phyloP scores from a whole-genome alignment of 2,329 filamentous ascomycete genomes.

The Dothiorella sarmentorum region DNA sequence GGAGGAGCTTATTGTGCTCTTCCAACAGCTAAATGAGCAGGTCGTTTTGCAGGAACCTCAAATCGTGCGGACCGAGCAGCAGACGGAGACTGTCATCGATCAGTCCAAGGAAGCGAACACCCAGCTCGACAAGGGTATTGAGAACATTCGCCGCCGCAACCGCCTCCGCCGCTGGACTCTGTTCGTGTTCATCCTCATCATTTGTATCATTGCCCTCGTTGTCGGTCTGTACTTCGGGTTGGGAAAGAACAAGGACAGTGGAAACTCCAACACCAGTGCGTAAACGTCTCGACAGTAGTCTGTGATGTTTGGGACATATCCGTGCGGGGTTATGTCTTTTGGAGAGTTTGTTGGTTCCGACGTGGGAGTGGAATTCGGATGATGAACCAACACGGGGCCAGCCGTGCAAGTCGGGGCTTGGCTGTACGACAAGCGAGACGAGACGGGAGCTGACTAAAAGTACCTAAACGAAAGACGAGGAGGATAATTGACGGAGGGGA shows the following conservation, averaged over 20 bases:
- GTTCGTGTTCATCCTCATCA: slow-evolving; percentile 51
- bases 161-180: slow-evolving; percentile 83
- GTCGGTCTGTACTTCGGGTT: slow-evolving; percentile 49
- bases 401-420: neutral
- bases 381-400: neutral
- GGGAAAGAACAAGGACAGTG: slow-evolving; percentile 21
- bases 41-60: slow-evolving; percentile 69
- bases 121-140: slow-evolving; percentile 66
- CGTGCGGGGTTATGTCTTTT: neutral
- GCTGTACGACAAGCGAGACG: neutral
- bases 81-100: slow-evolving; percentile 62
- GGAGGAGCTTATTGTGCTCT: slow-evolving; percentile 65
- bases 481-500: neutral
- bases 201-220: slow-evolving; percentile 48
- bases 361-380: neutral
- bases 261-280: slow-evolving; percentile 11
- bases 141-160: slow-evolving; percentile 62
- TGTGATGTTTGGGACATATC: neutral
- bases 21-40: slow-evolving; percentile 70
- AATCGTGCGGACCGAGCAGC: slow-evolving; percentile 60
- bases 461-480: too few relatives aligned
- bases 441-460: neutral
- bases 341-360: neutral
- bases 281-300: neutral
- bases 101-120: slow-evolving; percentile 67